phyloP scores from a whole-genome alignment of 2,329 filamentous ascomycete genomes.

The Fusarium heterosporum region DNA sequence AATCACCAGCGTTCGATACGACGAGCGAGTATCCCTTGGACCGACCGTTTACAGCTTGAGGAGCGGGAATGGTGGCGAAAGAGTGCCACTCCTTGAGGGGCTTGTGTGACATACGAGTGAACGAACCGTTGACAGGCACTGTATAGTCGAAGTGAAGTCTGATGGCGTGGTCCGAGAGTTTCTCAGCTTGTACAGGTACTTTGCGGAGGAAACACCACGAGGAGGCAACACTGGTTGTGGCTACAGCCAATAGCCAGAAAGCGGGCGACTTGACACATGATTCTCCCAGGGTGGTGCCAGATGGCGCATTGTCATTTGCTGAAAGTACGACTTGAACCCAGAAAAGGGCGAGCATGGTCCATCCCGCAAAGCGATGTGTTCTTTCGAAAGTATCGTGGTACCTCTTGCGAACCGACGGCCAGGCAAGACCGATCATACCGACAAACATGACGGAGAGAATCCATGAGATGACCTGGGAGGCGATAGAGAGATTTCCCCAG shows the following conservation, averaged over 20 bases:
- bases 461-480: conserved; percentile 63
- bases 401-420: conserved; percentile 70
- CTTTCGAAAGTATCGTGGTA: conserved; percentile 77
- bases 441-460: conserved; percentile 70
- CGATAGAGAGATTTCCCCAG: conserved; percentile 52
- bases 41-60: conserved; percentile 48
- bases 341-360: conserved; percentile 74
- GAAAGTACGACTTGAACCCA: conserved; percentile 71
- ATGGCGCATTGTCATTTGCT: conserved; percentile 55
- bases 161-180: conserved; percentile 78
- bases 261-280: conserved; percentile 56
- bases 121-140: conserved; percentile 62
- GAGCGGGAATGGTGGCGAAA: conserved; percentile 78
- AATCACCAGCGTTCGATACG: conserved; percentile 79
- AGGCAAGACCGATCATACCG: conserved; percentile 70
- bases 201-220: conserved; percentile 80
- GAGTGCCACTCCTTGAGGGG: conserved; percentile 79
- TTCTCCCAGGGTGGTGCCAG: conserved; percentile 50
- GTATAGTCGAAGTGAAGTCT: conserved; percentile 76
- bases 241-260: conserved; percentile 75
- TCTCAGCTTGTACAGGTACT: conserved; percentile 73
- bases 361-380: conserved; percentile 77
- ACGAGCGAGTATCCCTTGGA: conserved; percentile 71
- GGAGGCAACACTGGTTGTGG: conserved; percentile 73
- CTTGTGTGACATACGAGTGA: conserved; percentile 67